Base-by-base conservation (phyloP, 2,329 filamentous ascomycete genomes). In the Trichoderma aggressivum region DNA sequence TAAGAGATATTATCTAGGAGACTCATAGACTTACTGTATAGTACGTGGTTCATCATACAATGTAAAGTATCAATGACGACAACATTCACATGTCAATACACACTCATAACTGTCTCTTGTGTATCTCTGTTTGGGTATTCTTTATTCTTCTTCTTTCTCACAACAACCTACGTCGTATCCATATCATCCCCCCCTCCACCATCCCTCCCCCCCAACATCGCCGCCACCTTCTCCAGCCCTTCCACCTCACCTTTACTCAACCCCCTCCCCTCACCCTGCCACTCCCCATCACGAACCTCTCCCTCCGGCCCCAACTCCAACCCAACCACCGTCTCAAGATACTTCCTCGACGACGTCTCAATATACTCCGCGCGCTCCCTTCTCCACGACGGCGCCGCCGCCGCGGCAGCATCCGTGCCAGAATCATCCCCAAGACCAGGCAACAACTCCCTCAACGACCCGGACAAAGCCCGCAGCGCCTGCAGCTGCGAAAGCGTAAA, bases 401-500 rank as follows among this genome's bases (percentile, higher is more conserved):
- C 75, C 73, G 75, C 73, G 55, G 77, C 73, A 73, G 36, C 28
- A 10, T 43, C 53, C 85, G 80, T 61, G 76, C 76, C 71, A 34
- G 79, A 78, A 24, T 4, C 80, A 80, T 32, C 79, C 78, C 18
- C 72, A 32, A 97, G 82, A 72, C 91, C 89, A 0, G 92, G 89
- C 73, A 90, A 84, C 43, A 97, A 83, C 14, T 87, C 86, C 11
- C 88, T 85, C 62, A 97, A 84, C 8, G 84, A 84, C 5, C 80
- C 79, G 3, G 86, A 88, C 26, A 97, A 84, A 8, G 89, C 84
- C 71, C 92, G 90, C 59, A 99, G 84, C 0, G 93, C 89, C 32
- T 94, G 93, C 24, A 98, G 85, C 79, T 98, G 95, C 2, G 91
- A 92, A 24, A 97, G 86, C 0, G 93, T 90, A 79, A 98, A 97